These are phyloP conservation scores for Phytophthora sansomeana DNA, from an alignment of 352 stramenopile species.

Conservation along the genomic window DNA sequence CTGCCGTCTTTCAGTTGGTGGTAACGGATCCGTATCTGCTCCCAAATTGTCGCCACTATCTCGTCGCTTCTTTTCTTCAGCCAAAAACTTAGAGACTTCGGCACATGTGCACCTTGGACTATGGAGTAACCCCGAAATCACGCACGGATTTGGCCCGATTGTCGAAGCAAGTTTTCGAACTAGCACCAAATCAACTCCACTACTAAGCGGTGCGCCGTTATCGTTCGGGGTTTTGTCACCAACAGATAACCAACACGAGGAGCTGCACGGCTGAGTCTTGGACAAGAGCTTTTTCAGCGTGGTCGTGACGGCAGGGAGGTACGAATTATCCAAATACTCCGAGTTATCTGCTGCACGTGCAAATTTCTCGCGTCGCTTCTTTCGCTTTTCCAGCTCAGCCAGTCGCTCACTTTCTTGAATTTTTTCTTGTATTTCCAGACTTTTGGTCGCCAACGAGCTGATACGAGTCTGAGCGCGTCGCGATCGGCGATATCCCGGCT, in stretches of 20 bases:
- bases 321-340: constrained; percentile 80
- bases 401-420: constrained; percentile 60
- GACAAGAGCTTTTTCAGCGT: constrained; percentile 32
- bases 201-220: constrained; percentile 21
- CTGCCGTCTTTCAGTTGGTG: constrained; percentile 20
- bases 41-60: constrained; percentile 37
- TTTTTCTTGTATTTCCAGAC: constrained; percentile 65
- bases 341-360: constrained; percentile 58
- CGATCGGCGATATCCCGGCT: constrained; percentile 53
- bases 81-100: constrained; percentile 42
- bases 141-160: constrained; percentile 53
- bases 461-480: constrained; percentile 69
- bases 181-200: constrained; percentile 49
- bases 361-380: constrained; percentile 49
- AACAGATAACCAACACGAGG: constrained; percentile 49
- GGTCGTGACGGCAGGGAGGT: constrained; percentile 43
- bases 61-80: constrained; percentile 28
- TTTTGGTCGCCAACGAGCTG: constrained; percentile 66
- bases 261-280: constrained; percentile 41
- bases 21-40: constrained; percentile 1
- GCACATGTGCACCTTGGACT: constrained; percentile 45
- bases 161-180: constrained; percentile 56
- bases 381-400: constrained; percentile 43
- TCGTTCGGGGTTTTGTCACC: not conserved
- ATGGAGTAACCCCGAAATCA: constrained; percentile 52